These are phyloP conservation scores for Fusarium begoniae DNA, from an alignment of 2,329 filamentous ascomycete species.

Conservation along the genomic window DNA sequence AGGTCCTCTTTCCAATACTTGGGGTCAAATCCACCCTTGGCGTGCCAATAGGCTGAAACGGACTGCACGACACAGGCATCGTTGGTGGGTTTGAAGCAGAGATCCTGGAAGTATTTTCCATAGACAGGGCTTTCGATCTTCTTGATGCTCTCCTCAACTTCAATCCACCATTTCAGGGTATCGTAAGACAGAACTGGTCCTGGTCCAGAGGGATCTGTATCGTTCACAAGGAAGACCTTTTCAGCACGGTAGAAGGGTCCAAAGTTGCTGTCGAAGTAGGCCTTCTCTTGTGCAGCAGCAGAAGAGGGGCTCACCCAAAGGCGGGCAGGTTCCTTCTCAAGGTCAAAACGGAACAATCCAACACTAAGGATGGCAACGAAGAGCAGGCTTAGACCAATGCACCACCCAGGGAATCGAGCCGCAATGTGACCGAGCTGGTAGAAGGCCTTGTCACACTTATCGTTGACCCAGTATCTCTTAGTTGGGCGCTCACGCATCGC, in stretches of 20 bases:
- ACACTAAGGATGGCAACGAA: conserved; percentile 82
- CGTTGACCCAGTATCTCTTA: conserved; percentile 84
- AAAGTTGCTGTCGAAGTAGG: conserved; percentile 92
- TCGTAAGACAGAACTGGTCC: conserved; percentile 88
- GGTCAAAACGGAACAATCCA: conserved; percentile 87
- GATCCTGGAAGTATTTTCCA: conserved; percentile 77
- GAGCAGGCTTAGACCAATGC: conserved; percentile 79
- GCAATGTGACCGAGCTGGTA: conserved; percentile 81
- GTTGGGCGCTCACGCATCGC: conserved; percentile 83
- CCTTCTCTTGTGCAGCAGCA: conserved; percentile 88
- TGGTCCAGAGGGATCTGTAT: conserved; percentile 69
- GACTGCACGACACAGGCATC: conserved; percentile 93
- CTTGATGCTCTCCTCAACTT: conserved; percentile 80
- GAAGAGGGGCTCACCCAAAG: conserved; percentile 98
- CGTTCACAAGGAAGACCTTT: conserved; percentile 93
- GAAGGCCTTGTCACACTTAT: conserved; percentile 82
- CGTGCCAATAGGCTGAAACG: conserved; percentile 86
- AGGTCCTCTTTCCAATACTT: conserved; percentile 78
- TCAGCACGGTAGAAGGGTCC: conserved; percentile 96
- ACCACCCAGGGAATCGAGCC: conserved; percentile 84
- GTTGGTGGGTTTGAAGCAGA: conserved; percentile 94
- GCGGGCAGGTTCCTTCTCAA: conserved; percentile 89
- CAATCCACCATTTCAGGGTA: conserved; percentile 92
- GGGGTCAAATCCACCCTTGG: conserved; percentile 54
- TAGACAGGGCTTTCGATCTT: conserved; percentile 75